Evolutionary conservation across 1,284 basidiomycete genomes (phyloP).

Genomic region (Phaffia rhodozyma): DNA sequence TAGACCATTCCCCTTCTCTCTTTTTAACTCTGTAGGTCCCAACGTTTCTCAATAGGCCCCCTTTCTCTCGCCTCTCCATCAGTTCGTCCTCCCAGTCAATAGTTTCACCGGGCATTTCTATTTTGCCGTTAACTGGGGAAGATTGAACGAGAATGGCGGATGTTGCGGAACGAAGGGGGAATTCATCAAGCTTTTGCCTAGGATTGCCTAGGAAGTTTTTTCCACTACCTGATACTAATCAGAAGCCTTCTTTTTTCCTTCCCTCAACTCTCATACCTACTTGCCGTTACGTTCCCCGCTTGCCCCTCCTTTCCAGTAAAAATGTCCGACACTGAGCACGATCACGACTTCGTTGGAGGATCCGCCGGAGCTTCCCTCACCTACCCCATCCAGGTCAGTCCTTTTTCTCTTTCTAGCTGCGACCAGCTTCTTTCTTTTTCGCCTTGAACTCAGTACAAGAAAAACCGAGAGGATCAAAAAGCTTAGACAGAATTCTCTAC

Average conservation of each 20-base stretch:
- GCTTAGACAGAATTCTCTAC: background rate
- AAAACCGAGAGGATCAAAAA: background rate
- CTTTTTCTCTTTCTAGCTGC: background rate
- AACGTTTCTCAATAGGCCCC: no score
- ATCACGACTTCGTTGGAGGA: slow-evolving; percentile 37
- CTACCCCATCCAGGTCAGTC: slow-evolving; percentile 26
- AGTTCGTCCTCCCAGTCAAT: no score
- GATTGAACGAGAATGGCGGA: no score
- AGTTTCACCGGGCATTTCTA: no score
- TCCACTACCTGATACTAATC: no score
- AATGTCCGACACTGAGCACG: slow-evolving; percentile 28
- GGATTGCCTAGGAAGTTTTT: no score
- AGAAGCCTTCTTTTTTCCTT: background rate
- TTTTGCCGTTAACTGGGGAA: no score
- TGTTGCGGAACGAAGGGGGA: no score
- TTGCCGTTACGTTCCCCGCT: background rate
- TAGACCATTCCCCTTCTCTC: no score
- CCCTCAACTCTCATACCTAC: background rate
- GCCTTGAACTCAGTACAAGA: background rate
- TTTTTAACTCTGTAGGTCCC: no score
- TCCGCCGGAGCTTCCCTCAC: slow-evolving; percentile 29
- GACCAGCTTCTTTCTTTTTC: background rate
- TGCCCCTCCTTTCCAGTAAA: background rate
- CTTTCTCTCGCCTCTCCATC: no score
- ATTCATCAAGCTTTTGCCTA: no score